A percentile compares a stretch with the other conserved stretches of the same genome.
These are phyloP conservation scores for Malus hybrid DNA, from an alignment of 331 rosid species.

Conservation along the genomic window DNA sequence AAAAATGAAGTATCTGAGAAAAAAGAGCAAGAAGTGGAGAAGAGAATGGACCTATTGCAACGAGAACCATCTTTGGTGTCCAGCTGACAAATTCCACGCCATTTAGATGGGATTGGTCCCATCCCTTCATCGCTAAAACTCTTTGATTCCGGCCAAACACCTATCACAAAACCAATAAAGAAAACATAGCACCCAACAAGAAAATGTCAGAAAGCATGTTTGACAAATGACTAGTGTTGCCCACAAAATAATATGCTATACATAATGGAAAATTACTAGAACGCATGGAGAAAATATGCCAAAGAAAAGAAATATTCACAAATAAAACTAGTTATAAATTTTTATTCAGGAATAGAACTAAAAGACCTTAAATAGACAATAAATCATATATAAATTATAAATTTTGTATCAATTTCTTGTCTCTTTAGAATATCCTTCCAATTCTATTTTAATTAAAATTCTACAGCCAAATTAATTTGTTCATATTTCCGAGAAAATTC, in stretches of 20 bases:
- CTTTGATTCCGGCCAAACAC: conserved; percentile 74
- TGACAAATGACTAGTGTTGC: neutral
- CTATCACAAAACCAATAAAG: conserved; percentile 10
- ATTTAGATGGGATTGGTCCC: conserved; percentile 49
- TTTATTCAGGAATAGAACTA: no score
- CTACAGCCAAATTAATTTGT: no score
- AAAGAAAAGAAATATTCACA: no score
- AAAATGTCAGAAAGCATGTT: neutral
- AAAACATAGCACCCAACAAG: neutral
- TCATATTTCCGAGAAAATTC: neutral
- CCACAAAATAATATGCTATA: neutral
- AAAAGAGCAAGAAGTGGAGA: neutral
- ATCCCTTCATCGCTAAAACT: conserved; percentile 49
- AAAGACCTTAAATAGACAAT: no score
- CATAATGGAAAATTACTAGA: neutral
- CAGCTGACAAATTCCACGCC: conserved; percentile 50
- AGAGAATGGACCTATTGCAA: conserved; percentile 52
- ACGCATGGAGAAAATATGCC: no score
- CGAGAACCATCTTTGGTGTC: conserved; percentile 6
- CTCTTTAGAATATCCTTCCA: no score
- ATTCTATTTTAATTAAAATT: no score
- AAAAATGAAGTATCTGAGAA: neutral
- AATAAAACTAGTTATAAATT: no score
- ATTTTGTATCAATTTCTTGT: no score
- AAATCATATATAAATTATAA: no score